These are phyloP conservation scores for Geotrichum bryndzae DNA, from an alignment of 1,139 yeast species.

Conservation along the genomic window DNA sequence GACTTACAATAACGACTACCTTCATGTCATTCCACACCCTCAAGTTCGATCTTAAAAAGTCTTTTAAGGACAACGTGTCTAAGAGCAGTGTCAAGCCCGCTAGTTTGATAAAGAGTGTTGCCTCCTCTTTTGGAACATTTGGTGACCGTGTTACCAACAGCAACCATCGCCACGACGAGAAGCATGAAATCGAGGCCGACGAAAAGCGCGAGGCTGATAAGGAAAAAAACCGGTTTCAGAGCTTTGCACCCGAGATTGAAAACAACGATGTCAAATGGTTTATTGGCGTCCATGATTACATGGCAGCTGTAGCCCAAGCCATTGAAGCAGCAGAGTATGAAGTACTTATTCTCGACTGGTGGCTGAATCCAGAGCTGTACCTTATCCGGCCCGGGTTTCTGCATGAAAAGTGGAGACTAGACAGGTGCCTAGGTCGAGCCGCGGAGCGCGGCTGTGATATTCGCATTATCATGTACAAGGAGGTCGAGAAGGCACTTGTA, in stretches of 20 bases:
- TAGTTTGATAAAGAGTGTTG: conserved; percentile 14
- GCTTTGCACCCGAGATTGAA: conserved; percentile 51
- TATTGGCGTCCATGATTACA: conserved; percentile 49
- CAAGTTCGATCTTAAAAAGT: conserved; percentile 15
- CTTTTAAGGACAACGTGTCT: conserved; percentile 14
- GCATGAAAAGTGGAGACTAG: conserved; percentile 58
- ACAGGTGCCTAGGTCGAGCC: conserved; percentile 51
- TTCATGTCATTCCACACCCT: conserved; percentile 17
- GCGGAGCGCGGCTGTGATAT: conserved; percentile 61
- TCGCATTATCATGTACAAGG: conserved; percentile 54
- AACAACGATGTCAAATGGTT: conserved; percentile 61
- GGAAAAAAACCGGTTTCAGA: conserved; percentile 16
- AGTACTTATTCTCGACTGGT: conserved; percentile 60
- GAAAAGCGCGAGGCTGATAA: conserved; percentile 20
- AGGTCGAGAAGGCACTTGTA: conserved; percentile 55
- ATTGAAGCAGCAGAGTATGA: conserved; percentile 61
- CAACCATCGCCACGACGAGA: conserved; percentile 22
- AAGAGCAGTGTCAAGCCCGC: conserved; percentile 13
- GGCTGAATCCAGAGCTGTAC: conserved; percentile 58
- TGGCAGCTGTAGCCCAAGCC: conserved; percentile 51
- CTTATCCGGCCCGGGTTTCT: conserved; percentile 59
- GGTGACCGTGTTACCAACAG: conserved; percentile 20
- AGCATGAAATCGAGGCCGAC: conserved; percentile 19
- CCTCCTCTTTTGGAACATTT: conserved; percentile 17
- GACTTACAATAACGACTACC: too few species aligned